Conservation (phyloP, 805 yeast genomes). For the Kregervanrija fluxuum region DNA sequence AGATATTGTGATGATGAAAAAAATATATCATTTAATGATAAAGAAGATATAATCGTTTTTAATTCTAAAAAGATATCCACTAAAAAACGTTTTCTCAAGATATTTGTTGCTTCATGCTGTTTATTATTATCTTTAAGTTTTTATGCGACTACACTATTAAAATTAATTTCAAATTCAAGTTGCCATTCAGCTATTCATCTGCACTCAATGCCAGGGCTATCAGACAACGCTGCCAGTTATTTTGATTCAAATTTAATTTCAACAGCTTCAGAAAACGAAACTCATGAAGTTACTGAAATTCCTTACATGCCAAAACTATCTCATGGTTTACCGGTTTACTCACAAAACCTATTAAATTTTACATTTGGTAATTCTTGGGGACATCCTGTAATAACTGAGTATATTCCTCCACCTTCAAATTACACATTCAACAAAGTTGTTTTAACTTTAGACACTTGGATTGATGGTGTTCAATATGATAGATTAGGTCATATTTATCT, state of each 20-base stretch:
- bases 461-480: slow-evolving; percentile 57
- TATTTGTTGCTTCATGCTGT: too few relatives aligned
- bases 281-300: slow-evolving; percentile 27
- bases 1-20: too few relatives aligned
- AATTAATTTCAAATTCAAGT: too few relatives aligned
- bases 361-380: slow-evolving; percentile 60
- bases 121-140: too few relatives aligned
- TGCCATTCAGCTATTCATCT: too few relatives aligned
- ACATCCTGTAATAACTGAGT: slow-evolving; percentile 35
- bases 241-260: neutral
- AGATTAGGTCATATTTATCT: slow-evolving; percentile 58
- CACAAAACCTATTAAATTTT: slow-evolving; percentile 35
- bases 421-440: slow-evolving; percentile 45
- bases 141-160: too few relatives aligned
- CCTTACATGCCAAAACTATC: slow-evolving; percentile 17
- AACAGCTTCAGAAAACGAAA: neutral
- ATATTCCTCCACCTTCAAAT: slow-evolving; percentile 38
- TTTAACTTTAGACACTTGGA: slow-evolving; percentile 43
- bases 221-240: too few relatives aligned
- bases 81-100: too few relatives aligned
- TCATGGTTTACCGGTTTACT: slow-evolving; percentile 32
- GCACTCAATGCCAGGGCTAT: too few relatives aligned
- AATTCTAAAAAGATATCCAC: too few relatives aligned
- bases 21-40: too few relatives aligned
- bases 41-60: too few relatives aligned